Conservation (phyloP, 2,329 filamentous ascomycete genomes). For the Xylariaceae sp. region DNA sequence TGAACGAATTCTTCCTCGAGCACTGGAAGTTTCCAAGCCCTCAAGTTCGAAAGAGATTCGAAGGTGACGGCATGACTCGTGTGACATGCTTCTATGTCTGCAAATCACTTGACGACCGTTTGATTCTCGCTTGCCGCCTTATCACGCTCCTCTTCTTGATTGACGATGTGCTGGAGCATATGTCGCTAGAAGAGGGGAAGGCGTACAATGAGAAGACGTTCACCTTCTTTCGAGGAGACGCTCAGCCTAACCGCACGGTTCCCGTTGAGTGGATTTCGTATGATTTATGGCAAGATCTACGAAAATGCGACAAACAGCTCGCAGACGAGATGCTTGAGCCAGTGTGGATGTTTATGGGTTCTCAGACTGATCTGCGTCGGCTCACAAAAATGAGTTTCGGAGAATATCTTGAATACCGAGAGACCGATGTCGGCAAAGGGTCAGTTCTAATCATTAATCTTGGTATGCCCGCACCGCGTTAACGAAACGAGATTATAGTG, state of each 20-base stretch:
- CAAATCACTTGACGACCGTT: background rate
- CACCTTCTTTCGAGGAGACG: constrained; percentile 30
- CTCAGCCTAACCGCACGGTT: constrained; percentile 28
- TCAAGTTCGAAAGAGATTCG: background rate
- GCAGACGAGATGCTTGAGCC: constrained; percentile 36
- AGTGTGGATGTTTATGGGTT: constrained; percentile 36
- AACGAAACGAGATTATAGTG: too few species aligned
- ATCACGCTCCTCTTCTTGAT: constrained; percentile 1
- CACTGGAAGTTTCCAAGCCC: background rate
- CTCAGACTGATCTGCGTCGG: constrained; percentile 33
- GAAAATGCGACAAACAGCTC: constrained; percentile 29
- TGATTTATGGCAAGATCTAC: constrained; percentile 38
- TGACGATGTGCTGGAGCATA: constrained; percentile 10
- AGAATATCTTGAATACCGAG: constrained; percentile 35
- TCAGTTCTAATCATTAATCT: constrained; percentile 24
- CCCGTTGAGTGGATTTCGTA: constrained; percentile 36
- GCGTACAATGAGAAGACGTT: background rate
- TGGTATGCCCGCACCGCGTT: too few species aligned
- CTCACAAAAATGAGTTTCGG: constrained; percentile 24
- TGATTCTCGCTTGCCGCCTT: background rate
- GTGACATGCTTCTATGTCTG: background rate
- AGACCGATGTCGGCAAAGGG: constrained; percentile 37
- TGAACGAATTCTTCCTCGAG: constrained; percentile 3
- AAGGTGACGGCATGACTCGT: background rate
- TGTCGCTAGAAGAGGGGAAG: constrained; percentile 1